Evolutionary conservation across 257 asterid genomes (phyloP).

Genomic region (Ilex asprella): DNA sequence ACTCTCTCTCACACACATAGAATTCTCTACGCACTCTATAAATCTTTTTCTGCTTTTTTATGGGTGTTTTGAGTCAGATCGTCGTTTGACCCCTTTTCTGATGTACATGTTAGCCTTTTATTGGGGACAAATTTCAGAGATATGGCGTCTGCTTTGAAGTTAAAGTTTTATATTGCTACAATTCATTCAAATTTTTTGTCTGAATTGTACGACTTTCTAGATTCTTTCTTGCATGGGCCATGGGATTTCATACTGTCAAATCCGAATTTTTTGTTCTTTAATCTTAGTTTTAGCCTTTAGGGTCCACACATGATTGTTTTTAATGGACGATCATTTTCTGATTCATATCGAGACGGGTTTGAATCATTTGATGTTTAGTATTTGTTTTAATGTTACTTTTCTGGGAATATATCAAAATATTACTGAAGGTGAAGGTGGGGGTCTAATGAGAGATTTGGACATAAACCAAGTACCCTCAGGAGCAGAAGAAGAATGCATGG

Average conservation of each 20-base stretch:
- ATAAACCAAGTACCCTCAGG: constrained; percentile 53
- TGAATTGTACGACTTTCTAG: neutral
- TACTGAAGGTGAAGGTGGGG: constrained; percentile 32
- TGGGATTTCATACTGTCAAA: neutral
- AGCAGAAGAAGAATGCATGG: constrained; percentile 42
- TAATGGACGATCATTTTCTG: neutral
- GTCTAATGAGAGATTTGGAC: constrained; percentile 40
- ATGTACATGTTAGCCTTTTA: neutral
- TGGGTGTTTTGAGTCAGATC: neutral
- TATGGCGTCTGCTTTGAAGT: neutral
- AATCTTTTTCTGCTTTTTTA: neutral
- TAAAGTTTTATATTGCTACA: neutral
- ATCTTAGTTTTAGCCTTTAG: too few species aligned
- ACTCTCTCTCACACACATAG: neutral
- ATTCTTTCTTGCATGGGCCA: too few species aligned
- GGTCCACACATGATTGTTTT: neutral
- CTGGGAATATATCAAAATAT: neutral
- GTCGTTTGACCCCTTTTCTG: neutral
- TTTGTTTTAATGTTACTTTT: too few species aligned
- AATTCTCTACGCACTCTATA: neutral
- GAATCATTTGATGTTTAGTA: neutral
- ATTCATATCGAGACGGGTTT: neutral
- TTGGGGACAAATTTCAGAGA: neutral
- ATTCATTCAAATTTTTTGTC: neutral
- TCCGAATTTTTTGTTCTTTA: too few species aligned